Conservation (phyloP, 2,329 filamentous ascomycete genomes). For the Ceratocystis eucalypticola region DNA sequence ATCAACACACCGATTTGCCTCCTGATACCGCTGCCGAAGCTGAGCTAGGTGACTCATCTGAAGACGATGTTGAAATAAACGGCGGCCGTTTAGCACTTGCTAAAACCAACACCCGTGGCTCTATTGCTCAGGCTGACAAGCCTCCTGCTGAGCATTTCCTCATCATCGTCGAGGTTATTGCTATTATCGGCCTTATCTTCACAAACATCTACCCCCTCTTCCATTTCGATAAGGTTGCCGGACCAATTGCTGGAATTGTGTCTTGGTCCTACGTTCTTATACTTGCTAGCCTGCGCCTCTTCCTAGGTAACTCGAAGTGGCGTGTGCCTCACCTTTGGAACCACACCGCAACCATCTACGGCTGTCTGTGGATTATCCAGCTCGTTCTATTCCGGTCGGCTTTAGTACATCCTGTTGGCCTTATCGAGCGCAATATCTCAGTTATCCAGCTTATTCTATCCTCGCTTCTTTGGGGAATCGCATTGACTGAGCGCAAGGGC, state of each 20-base stretch:
- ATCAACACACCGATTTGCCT: slow-evolving; percentile 40
- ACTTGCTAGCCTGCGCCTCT: slow-evolving; percentile 60
- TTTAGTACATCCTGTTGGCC: slow-evolving; percentile 61
- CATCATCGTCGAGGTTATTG: slow-evolving; percentile 60
- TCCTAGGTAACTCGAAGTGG: slow-evolving; percentile 50
- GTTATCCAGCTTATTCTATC: slow-evolving; percentile 63
- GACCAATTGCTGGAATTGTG: slow-evolving; percentile 35
- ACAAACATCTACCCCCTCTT: slow-evolving; percentile 54
- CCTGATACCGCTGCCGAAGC: slow-evolving; percentile 30
- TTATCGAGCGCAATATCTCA: slow-evolving; percentile 47
- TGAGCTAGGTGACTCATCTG: slow-evolving; percentile 43
- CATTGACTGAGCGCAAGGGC: slow-evolving; percentile 73
- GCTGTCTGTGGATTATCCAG: slow-evolving; percentile 64
- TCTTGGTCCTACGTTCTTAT: slow-evolving; percentile 71
- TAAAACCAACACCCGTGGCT: slow-evolving; percentile 49
- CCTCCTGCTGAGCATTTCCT: slow-evolving; percentile 60
- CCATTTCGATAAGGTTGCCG: slow-evolving; percentile 40
- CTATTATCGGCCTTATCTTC: slow-evolving; percentile 56
- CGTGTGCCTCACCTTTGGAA: slow-evolving; percentile 70
- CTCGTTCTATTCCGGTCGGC: slow-evolving; percentile 72
- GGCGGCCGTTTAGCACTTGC: slow-evolving; percentile 44
- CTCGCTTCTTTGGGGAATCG: slow-evolving; percentile 60
- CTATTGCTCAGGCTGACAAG: slow-evolving; percentile 57
- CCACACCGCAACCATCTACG: slow-evolving; percentile 78
- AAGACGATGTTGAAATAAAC: slow-evolving; percentile 41